Evolutionary conservation across 179 eudicot genomes (phyloP).

Genomic region (Camellia oleifera): DNA sequence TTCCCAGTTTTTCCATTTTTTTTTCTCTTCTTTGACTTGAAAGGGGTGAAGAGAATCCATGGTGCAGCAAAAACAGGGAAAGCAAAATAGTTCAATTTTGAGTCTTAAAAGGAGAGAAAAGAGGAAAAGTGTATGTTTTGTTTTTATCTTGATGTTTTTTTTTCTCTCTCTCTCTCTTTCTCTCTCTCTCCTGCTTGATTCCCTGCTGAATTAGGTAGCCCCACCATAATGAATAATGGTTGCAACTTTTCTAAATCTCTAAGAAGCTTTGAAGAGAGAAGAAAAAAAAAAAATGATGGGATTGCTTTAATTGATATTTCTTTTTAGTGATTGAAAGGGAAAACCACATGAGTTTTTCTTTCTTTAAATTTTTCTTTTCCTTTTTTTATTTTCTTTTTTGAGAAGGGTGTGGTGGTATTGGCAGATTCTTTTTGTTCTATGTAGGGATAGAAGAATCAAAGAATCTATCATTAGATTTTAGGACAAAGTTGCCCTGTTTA

Average conservation of each 20-base stretch:
- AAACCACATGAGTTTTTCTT: slow-evolving; percentile 19
- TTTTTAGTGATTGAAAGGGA: slow-evolving; percentile 32
- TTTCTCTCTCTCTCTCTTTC: background rate
- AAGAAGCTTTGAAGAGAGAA: slow-evolving; percentile 29
- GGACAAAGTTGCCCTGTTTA: slow-evolving; percentile 32
- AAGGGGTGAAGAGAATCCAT: slow-evolving; percentile 72
- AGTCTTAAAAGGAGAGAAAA: slow-evolving; percentile 79
- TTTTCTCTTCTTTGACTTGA: slow-evolving; percentile 75
- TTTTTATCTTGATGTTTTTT: slow-evolving; percentile 57
- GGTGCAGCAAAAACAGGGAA: slow-evolving; percentile 69
- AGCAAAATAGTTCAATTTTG: slow-evolving; percentile 58
- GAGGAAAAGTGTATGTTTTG: slow-evolving; percentile 62
- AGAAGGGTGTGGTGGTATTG: slow-evolving; percentile 42
- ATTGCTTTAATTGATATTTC: slow-evolving; percentile 32
- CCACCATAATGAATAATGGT: slow-evolving; percentile 53
- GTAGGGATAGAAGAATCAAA: slow-evolving; percentile 59
- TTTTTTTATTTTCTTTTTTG: slow-evolving; percentile 22
- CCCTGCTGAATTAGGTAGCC: slow-evolving; percentile 41
- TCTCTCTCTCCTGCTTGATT: slow-evolving; percentile 31
- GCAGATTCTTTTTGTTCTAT: slow-evolving; percentile 63
- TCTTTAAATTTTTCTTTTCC: slow-evolving; percentile 13
- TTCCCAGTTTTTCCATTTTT: slow-evolving; percentile 20
- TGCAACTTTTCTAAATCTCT: slow-evolving; percentile 32
- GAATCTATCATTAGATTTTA: slow-evolving; percentile 42
- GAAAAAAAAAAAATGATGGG: slow-evolving; percentile 20